Percentiles rank a stretch among this genome's conserved stretches.
These are phyloP conservation scores for Parastagonospora avenae DNA, from an alignment of 2,329 filamentous ascomycete species.

Conservation along the genomic window DNA sequence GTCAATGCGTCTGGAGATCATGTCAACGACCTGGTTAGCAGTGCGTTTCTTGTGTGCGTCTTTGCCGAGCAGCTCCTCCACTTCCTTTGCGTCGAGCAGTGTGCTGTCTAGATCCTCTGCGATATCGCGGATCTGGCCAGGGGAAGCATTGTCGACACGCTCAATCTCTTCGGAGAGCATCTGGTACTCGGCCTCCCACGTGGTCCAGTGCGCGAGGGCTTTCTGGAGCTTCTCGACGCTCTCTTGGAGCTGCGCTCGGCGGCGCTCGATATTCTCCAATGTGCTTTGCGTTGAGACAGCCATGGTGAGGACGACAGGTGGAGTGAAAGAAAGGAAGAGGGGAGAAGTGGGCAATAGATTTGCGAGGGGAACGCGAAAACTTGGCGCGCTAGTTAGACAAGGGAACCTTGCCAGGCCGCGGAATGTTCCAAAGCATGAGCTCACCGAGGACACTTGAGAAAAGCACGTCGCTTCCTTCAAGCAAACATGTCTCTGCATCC, in stretches of 20 bases:
- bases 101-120: constrained; percentile 66
- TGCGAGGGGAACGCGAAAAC: constrained; percentile 5
- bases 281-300: constrained; percentile 50
- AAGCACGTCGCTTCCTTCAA: constrained; percentile 1
- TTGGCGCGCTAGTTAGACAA: constrained; percentile 27
- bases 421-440: background rate
- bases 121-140: constrained; percentile 49
- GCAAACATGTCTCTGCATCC: background rate
- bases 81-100: constrained; percentile 66
- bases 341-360: constrained; percentile 3
- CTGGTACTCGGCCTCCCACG: constrained; percentile 91
- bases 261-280: constrained; percentile 73
- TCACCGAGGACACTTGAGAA: background rate
- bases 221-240: constrained; percentile 75
- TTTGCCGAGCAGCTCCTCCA: constrained; percentile 59
- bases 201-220: constrained; percentile 84
- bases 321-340: constrained; percentile 8
- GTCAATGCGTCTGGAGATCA: constrained; percentile 78
- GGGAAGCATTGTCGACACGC: constrained; percentile 35
- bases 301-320: constrained; percentile 21
- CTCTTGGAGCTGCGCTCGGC: constrained; percentile 75
- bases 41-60: constrained; percentile 55
- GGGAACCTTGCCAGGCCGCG: constrained; percentile 11
- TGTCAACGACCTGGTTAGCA: constrained; percentile 67
- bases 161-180: constrained; percentile 82